Base-by-base conservation (phyloP, 106 monocot species). In the Dendrobium nobile region DNA sequence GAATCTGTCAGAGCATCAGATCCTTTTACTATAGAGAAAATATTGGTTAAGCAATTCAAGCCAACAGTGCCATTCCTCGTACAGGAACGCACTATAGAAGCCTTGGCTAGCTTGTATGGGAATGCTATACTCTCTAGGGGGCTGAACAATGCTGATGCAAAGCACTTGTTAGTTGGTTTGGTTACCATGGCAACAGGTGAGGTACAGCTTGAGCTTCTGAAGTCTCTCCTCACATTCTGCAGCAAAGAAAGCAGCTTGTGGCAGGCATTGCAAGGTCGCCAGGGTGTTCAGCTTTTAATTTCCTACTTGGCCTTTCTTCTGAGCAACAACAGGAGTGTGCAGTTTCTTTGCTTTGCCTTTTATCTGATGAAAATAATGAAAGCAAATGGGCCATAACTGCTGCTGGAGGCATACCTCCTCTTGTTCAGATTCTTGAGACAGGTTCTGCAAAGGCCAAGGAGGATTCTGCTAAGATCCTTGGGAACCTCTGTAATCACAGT, bases 331-430 rank as follows among this genome's bases (percentile, higher is more conserved):
- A 99, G 85, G 99, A 99, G 83, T 89, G 95, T 84, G 89, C 93
- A 19, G 99, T 95, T 74, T 85, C 95, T 77, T 73, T 99, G 48
- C 99, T 99, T 77, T 87, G 84, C 79, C 92, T 99, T 58, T 75
- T 99, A 64, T 99, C 99, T 10, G 82, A 91, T 75, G 99, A 99
- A 85, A 95, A 93, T 79, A 91, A 93, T 84, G 95, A 99, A 79
- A 90, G 99, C 82, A 99, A 95, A 87, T 99, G 99, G 99, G 99
- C 99, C 11, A 95, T 99, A 75, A 99, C 99, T 84, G 99, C 99
- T 85, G 99, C 99, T 83, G 99, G 99, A 37, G 99, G 99, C 54
- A 99, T 99, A 80, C 99, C 99, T 41, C 99, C 99, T 67, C 93
- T 99, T 79, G 99, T 99, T 87, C 99, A 99, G 82, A 99, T 99